Evolutionary conservation across 2,329 filamentous ascomycete species (phyloP), one percentile per base, ranked within the genome.

Genomic region (Apiospora sp.): DNA sequence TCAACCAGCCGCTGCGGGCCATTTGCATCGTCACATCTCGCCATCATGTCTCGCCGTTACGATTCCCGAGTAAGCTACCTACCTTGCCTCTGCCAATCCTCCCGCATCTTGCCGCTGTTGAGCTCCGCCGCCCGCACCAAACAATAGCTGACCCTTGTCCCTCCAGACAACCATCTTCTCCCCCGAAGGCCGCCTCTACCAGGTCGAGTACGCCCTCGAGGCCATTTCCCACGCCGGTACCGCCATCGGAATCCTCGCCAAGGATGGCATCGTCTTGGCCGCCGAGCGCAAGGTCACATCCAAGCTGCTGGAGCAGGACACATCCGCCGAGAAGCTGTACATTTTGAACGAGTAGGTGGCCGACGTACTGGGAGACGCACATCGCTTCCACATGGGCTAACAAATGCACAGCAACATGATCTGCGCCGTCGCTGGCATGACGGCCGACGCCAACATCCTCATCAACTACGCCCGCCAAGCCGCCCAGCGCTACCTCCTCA

Each of bases 401-500:
- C 69, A 48, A 10, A 24, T 49, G 51, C 27, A 7, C 77, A 98
- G 96, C 87, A 99, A 99, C 88, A 99, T 99, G 97, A 98, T 99
- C 85, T 98, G 95, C 85, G 96, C 96, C 74, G 96, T 99, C 74
- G 96, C 96, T 79, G 96, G 96, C 82, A 98, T 99, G 96, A 99
- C 95, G 67, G 96, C 96, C 81, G 96, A 99, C 83, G 96, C 96
- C 84, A 99, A 99, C 88, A 99, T 99, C 84, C 94, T 99, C 83
- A 99, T 99, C 91, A 99, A 99, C 89, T 98, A 97, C 86, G 97
- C 96, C 83, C 95, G 96, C 79, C 94, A 98, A 90, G 93, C 94
- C 80, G 96, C 96, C 79, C 96, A 99, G 87, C 92, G 93, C 82
- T 98, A 99, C 86, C 96, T 99, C 83, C 91, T 98, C 77, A 99